These are phyloP conservation scores for Hibiscus tridactylites DNA, from an alignment of 345 rosid species.

Conservation along the genomic window DNA sequence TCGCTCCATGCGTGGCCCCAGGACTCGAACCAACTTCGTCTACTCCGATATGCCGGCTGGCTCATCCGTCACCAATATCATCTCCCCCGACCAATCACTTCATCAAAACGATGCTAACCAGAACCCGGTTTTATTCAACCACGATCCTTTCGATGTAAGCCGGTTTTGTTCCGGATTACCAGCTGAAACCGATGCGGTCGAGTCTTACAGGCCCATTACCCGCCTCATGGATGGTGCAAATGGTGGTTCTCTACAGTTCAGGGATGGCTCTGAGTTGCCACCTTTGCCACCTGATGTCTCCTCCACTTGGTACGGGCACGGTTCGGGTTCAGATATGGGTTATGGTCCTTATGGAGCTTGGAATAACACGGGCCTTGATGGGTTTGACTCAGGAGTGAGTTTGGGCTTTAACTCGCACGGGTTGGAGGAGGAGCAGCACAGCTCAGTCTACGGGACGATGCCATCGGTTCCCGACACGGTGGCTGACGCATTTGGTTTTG, in stretches of 20 bases:
- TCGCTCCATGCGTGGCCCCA: conserved; percentile 75
- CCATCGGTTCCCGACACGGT: conserved; percentile 24
- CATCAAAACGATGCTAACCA: conserved; percentile 16
- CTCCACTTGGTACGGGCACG: conserved; percentile 37
- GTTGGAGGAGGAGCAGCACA: conserved; percentile 23
- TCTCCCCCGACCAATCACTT: conserved; percentile 73
- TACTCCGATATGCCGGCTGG: conserved; percentile 80
- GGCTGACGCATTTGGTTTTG: conserved; percentile 31
- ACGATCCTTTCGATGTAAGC: conserved; percentile 19
- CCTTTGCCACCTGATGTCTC: conserved; percentile 72
- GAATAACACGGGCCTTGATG: conserved; percentile 26
- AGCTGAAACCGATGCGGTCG: conserved; percentile 12
- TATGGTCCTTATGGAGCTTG: conserved; percentile 27
- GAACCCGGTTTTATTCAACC: conserved; percentile 13
- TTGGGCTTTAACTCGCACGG: conserved; percentile 23
- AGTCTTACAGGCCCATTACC: conserved; percentile 27
- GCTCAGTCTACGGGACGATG: conserved; percentile 19
- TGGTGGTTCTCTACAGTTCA: conserved; percentile 14
- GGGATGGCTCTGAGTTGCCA: conserved; percentile 51
- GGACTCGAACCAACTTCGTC: conserved; percentile 83
- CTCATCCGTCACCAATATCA: conserved; percentile 72
- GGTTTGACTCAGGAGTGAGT: not conserved
- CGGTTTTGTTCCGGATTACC: conserved; percentile 11
- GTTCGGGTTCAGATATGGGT: conserved; percentile 25
- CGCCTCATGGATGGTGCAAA: conserved; percentile 8